phyloP scores from a whole-genome alignment of 257 asterid genomes.

The Solanum chiquidenum region DNA sequence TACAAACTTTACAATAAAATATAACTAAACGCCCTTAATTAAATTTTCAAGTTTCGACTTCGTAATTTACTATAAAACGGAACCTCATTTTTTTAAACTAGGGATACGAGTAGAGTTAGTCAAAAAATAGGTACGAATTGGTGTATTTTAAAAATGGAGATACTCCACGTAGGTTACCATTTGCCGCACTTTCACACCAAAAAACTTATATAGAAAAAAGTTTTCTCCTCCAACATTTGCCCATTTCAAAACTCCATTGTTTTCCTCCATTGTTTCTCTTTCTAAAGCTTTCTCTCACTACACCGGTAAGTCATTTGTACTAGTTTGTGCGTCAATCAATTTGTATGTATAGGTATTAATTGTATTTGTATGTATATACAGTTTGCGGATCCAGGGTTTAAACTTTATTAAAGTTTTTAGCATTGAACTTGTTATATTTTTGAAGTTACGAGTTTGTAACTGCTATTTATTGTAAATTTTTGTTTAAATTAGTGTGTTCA shows the following conservation, averaged over 20 bases:
- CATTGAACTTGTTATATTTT: neutral
- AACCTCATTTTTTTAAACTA: neutral
- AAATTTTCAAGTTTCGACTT: neutral
- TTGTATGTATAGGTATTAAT: neutral
- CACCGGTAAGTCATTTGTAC: neutral
- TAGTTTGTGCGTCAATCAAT: neutral
- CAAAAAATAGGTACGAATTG: neutral
- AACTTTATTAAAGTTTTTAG: neutral
- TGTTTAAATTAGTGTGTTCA: neutral
- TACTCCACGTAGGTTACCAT: neutral
- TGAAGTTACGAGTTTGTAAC: neutral
- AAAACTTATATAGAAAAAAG: neutral
- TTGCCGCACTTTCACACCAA: neutral
- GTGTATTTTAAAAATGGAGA: neutral
- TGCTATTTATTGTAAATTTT: neutral
- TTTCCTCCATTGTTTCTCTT: neutral
- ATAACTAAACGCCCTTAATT: no score
- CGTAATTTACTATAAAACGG: neutral
- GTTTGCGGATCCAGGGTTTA: neutral
- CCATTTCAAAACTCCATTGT: neutral
- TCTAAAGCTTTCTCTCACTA: neutral
- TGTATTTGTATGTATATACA: neutral
- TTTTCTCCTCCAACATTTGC: neutral
- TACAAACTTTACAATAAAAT: neutral
- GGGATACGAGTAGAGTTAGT: neutral